Evolutionary conservation across 2,329 filamentous ascomycete genomes (phyloP).

Genomic region (Aspergillus clavatus): DNA sequence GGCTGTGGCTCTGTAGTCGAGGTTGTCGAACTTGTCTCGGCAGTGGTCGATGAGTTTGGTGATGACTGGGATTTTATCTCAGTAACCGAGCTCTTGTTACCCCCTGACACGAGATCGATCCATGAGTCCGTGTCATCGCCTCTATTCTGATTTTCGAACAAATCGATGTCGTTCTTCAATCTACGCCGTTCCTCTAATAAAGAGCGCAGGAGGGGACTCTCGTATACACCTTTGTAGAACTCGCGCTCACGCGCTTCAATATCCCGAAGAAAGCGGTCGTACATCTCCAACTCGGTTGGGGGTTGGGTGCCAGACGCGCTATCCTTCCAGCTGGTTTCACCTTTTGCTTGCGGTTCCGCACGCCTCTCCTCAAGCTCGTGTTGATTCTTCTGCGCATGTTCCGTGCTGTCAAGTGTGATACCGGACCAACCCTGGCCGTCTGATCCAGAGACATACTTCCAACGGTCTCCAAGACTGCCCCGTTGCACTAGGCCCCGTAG

Average conservation of each 20-base stretch:
- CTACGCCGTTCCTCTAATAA: conserved; percentile 31
- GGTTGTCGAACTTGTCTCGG: conserved; percentile 1
- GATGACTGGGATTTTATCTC: conserved; percentile 11
- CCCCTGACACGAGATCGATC: conserved; percentile 26
- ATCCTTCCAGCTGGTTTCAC: conserved; percentile 26
- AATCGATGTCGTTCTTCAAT: conserved; percentile 16
- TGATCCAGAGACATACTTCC: conserved; percentile 28
- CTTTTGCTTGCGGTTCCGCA: conserved; percentile 9
- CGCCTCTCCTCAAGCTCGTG: conserved; percentile 9
- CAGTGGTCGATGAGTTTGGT: not conserved
- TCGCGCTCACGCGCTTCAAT: conserved; percentile 30
- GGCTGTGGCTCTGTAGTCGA: conserved; percentile 9
- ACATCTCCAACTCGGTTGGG: conserved; percentile 50
- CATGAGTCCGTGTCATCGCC: conserved; percentile 22
- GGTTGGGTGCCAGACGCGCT: conserved; percentile 25
- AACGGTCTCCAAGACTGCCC: conserved; percentile 39
- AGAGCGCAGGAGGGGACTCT: conserved; percentile 33
- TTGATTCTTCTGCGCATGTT: conserved; percentile 9
- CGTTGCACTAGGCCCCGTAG: conserved; percentile 37
- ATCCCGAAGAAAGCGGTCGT: conserved; percentile 46
- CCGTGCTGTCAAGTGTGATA: conserved; percentile 18
- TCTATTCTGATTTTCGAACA: not conserved
- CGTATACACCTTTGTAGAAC: conserved; percentile 22
- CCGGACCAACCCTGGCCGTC: conserved; percentile 22
- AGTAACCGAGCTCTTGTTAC: conserved; percentile 19